Base-by-base conservation (phyloP, 179 eudicot genomes). In the Kewa caespitosa region DNA sequence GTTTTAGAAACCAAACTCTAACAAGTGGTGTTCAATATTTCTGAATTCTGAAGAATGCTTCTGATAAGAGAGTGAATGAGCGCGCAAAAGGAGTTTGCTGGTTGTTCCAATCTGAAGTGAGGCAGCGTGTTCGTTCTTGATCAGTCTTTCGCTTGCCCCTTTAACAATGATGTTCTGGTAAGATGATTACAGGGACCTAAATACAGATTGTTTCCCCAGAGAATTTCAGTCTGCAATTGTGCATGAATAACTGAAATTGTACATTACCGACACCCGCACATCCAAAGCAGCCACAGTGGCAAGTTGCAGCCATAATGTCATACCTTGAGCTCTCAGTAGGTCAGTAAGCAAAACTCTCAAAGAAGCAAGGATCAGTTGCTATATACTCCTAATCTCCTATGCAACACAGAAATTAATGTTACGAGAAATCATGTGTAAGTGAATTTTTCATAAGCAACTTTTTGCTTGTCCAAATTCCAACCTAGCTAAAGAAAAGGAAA, bases 251-350 rank as follows among this genome's bases (percentile, higher is more conserved):
- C n/a, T n/a, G n/a, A n/a, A n/a, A n/a, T n/a, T n/a, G n/a, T n/a
- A n/a, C n/a, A n/a, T n/a, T n/a, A n/a, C n/a, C n/a, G n/a, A n/a
- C n/a, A n/a, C n/a, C n/a, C n/a, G n/a, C n/a, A 46, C 59, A 8
- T 8, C 12, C 27, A 55, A 55, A 5, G 61, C 61, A 55, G 20
- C 27, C 61, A 55, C 27, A 48, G n/a, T n/a, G n/a, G n/a, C n/a
- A 48, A 23, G 11, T 13, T 1, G 11, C 28, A 66, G 38, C 46
- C 69, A 57, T 69, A 32, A 59, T 69, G 74, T 76, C 79, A 76
- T 42, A 59, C 68, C 32, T 32, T 55, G 1, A 57, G 43, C 61
- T 41, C 15, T 36, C 30, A 48, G 18, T 37, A 23, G 46, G 69
- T 66, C 25, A 66, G 33, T 66, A 37, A 66, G 69, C 46, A n/a